Conservation (phyloP, 768 basidiomycete genomes). For the Cystobasidium ongulense region DNA sequence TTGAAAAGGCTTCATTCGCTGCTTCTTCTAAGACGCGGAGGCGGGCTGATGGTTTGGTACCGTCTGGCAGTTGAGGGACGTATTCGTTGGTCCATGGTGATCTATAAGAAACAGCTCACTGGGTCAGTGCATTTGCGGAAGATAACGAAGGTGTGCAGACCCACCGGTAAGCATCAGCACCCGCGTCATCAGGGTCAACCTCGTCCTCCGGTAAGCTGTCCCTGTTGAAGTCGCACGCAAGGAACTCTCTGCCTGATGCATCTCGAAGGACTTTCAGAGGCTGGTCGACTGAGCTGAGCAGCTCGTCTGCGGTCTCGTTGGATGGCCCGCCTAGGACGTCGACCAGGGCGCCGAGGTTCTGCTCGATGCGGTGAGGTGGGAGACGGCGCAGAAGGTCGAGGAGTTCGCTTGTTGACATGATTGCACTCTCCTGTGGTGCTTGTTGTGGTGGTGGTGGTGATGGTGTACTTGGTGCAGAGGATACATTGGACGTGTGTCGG, state of each 20-base stretch:
- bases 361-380: conserved; percentile 80
- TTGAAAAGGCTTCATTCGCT: conserved; percentile 94
- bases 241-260: conserved; percentile 76
- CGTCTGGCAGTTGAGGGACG: conserved; percentile 61
- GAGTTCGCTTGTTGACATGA: conserved; percentile 11
- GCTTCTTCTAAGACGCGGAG: conserved; percentile 83
- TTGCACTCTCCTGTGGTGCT: neutral
- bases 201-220: conserved; percentile 33
- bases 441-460: neutral
- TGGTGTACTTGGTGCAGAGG: neutral
- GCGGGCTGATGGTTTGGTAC: conserved; percentile 71
- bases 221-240: conserved; percentile 47
- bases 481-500: neutral
- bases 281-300: conserved; percentile 88
- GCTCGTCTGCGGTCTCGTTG: conserved; percentile 90
- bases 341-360: conserved; percentile 74
- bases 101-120: conserved; percentile 50
- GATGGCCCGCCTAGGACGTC: conserved; percentile 47
- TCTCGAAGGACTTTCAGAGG: conserved; percentile 76
- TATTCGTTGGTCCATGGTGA: conserved; percentile 99
- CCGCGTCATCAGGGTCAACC: neutral
- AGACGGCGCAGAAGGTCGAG: conserved; percentile 55
- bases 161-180: conserved; percentile 36
- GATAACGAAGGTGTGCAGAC: too few relatives aligned
- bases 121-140: too few relatives aligned